Evolutionary conservation across 148 eudicot species (phyloP).

Genomic region (Persicaria tinctoria): DNA sequence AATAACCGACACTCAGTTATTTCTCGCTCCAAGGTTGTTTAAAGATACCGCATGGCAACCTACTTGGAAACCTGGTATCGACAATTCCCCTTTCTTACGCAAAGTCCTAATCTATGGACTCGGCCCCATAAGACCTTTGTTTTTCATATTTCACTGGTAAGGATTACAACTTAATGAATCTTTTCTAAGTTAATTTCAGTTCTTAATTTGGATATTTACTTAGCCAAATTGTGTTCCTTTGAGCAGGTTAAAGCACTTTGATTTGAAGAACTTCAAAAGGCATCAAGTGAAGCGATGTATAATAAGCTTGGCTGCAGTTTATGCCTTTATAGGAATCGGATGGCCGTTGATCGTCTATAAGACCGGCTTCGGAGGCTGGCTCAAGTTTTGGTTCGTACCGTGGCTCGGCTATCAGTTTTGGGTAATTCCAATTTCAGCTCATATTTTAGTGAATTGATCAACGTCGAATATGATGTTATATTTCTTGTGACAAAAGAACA

Average conservation of each 20-base stretch:
- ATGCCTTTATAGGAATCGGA: conserved; percentile 70
- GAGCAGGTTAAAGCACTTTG: conserved; percentile 73
- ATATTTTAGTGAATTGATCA: no score
- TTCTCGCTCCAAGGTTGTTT: conserved; percentile 38
- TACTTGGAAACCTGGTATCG: conserved; percentile 41
- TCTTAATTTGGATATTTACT: not conserved
- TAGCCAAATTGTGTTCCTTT: not conserved
- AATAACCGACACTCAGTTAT: not conserved
- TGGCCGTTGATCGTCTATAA: conserved; percentile 84
- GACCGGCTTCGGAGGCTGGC: conserved; percentile 75
- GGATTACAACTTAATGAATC: not conserved
- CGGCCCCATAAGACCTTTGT: conserved; percentile 82
- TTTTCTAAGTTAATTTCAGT: not conserved
- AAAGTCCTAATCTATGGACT: conserved; percentile 70
- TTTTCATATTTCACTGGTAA: conserved; percentile 92
- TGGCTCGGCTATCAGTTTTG: conserved; percentile 99
- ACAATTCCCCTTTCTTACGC: conserved; percentile 41
- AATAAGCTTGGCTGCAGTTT: conserved; percentile 85
- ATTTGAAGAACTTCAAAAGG: conserved; percentile 64
- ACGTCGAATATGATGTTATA: no score
- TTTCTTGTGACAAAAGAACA: no score
- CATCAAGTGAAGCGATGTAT: conserved; percentile 64
- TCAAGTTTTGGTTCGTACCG: conserved; percentile 96
- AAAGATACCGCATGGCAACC: conserved; percentile 97
- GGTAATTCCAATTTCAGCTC: conserved; percentile 29